These are phyloP conservation scores for Macrocybe gigantea DNA, from an alignment of 768 basidiomycete species.

Conservation along the genomic window DNA sequence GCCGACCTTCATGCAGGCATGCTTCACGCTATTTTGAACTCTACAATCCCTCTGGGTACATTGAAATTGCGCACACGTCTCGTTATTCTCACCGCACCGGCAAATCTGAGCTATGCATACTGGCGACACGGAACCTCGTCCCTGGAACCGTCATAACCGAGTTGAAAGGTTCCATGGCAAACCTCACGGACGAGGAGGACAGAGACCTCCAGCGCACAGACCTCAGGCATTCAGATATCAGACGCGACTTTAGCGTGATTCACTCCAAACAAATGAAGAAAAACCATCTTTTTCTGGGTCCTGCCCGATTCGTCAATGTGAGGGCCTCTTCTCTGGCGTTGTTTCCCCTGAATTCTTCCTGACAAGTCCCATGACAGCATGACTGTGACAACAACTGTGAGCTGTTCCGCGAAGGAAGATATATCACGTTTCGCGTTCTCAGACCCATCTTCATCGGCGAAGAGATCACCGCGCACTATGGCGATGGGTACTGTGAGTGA, in stretches of 20 bases:
- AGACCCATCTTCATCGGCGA: constrained; percentile 74
- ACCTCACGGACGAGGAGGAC: constrained; percentile 81
- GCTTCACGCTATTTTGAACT: constrained; percentile 87
- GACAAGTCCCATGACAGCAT: constrained; percentile 45
- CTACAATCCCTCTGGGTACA: constrained; percentile 75
- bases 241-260: constrained; percentile 87
- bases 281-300: constrained; percentile 86
- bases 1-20: constrained; percentile 45
- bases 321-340: constrained; percentile 25
- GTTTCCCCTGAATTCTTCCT: constrained; percentile 15
- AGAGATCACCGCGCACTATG: constrained; percentile 87
- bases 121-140: constrained; percentile 68
- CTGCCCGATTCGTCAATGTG: constrained; percentile 90
- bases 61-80: constrained; percentile 86
- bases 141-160: constrained; percentile 77
- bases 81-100: constrained; percentile 84
- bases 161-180: constrained; percentile 87
- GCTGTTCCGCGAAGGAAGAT: constrained; percentile 81
- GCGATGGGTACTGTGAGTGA: constrained; percentile 82
- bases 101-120: constrained; percentile 83
- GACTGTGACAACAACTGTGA: constrained; percentile 89
- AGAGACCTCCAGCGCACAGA: constrained; percentile 81
- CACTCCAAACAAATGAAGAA: constrained; percentile 90
- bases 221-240: constrained; percentile 67
- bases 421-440: constrained; percentile 84